Conservation (phyloP, 257 asterid genomes). For the Solanum boliviense region DNA sequence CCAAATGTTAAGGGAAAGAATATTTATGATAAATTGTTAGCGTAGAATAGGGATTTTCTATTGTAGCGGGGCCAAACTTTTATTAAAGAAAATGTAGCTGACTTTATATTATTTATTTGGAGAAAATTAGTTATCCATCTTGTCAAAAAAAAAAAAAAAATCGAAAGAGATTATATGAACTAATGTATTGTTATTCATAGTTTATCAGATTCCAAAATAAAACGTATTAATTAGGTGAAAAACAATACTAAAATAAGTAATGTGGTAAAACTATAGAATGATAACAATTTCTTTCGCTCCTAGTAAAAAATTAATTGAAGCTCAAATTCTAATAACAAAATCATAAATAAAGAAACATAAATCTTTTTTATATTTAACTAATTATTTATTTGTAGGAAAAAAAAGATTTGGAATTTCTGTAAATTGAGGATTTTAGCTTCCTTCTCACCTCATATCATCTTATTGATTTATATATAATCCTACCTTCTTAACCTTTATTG, state of each 20-base stretch:
- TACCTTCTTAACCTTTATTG: neutral
- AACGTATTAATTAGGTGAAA: neutral
- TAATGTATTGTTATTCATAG: neutral
- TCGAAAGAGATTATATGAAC: neutral
- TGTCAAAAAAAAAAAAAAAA: neutral
- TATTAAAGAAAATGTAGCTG: neutral
- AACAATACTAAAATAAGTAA: neutral
- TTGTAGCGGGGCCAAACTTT: neutral
- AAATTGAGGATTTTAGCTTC: neutral
- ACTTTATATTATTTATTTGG: neutral
- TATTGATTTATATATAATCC: neutral
- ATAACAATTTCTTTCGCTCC: neutral
- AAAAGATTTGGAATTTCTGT: too few species aligned
- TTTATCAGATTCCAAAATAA: neutral
- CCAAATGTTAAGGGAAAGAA: neutral
- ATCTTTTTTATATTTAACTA: too few species aligned
- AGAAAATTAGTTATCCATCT: neutral
- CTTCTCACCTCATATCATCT: neutral
- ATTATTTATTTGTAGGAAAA: too few species aligned
- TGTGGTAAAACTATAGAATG: too few species aligned
- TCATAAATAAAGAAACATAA: too few species aligned
- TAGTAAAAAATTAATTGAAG: neutral
- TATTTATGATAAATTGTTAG: neutral
- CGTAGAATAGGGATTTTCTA: neutral
- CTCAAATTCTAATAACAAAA: too few species aligned